Conservation (phyloP, 352 stramenopile species). For the Phytophthora fragariaefolia region DNA sequence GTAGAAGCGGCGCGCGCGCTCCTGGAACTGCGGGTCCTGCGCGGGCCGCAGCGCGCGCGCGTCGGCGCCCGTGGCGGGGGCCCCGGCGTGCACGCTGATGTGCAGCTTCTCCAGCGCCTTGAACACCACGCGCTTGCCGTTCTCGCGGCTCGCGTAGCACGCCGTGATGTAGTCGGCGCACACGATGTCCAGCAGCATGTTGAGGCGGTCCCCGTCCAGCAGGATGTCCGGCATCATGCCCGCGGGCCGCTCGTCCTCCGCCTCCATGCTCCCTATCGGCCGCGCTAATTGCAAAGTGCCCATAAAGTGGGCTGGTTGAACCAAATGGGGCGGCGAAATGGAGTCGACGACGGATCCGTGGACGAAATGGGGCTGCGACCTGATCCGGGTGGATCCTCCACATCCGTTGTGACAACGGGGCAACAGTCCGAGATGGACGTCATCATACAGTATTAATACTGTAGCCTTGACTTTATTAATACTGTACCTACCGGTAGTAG, state of each 20-base stretch:
- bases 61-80: constrained; percentile 27
- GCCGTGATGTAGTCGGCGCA: constrained; percentile 89
- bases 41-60: constrained; percentile 26
- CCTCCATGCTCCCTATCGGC: constrained; percentile 21
- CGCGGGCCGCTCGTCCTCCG: constrained; percentile 26
- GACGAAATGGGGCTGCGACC: too few relatives aligned
- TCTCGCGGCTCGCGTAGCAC: constrained; percentile 86
- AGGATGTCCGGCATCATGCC: constrained; percentile 63
- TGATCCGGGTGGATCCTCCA: constrained; percentile 1
- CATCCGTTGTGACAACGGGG: too few relatives aligned
- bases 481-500: too few relatives aligned
- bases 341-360: background rate
- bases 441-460: too few relatives aligned
- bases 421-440: too few relatives aligned
- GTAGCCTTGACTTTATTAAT: too few relatives aligned
- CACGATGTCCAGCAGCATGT: constrained; percentile 87
- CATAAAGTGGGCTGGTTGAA: constrained; percentile 1
- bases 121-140: constrained; percentile 77
- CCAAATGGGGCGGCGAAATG: constrained; percentile 13
- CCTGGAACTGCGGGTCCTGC: constrained; percentile 58
- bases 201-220: constrained; percentile 78
- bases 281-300: constrained; percentile 19
- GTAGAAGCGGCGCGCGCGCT: constrained; percentile 60
- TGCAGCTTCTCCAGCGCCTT: constrained; percentile 86
- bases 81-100: constrained; percentile 65